Evolutionary conservation across 164 flowering plant species (phyloP).

Genomic region (Aristolochia fimbriata): DNA sequence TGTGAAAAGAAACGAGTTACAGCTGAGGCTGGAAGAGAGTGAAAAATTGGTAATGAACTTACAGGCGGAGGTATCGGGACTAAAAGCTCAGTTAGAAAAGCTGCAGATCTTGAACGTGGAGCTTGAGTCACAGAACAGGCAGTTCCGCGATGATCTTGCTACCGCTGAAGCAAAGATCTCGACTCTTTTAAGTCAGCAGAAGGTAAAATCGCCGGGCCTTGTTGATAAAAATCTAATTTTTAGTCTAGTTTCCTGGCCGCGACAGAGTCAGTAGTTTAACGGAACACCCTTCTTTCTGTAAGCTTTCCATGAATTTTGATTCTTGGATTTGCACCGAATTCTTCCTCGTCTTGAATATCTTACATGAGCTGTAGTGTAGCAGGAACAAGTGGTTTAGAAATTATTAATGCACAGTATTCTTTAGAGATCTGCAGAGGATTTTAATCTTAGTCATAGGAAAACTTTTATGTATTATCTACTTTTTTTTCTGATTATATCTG

Average conservation of each 20-base stretch:
- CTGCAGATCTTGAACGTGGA: constrained; percentile 36
- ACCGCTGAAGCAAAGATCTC: constrained; percentile 37
- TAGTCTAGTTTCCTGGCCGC: neutral
- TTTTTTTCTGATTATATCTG: too few species aligned
- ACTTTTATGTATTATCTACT: too few species aligned
- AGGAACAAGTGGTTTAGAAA: too few species aligned
- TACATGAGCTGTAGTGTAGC: too few species aligned
- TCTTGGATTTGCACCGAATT: neutral
- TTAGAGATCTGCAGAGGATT: too few species aligned
- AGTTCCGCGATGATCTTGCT: constrained; percentile 35
- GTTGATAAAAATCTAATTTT: neutral
- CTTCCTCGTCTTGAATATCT: too few species aligned
- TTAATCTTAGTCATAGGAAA: too few species aligned
- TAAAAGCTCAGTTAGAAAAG: constrained; percentile 37
- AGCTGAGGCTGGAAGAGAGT: constrained; percentile 25
- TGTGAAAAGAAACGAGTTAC: constrained; percentile 23
- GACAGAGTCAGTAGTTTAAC: neutral
- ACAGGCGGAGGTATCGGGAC: constrained; percentile 28
- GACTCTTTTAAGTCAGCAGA: constrained; percentile 16
- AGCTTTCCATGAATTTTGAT: neutral
- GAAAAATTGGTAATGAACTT: constrained; percentile 36
- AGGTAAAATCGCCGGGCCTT: constrained; percentile 23
- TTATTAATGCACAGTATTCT: too few species aligned
- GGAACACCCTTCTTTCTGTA: neutral
- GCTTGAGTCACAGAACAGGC: constrained; percentile 34